Conservation (phyloP, 352 stramenopile species). For the Globisporangium mamillatum region DNA sequence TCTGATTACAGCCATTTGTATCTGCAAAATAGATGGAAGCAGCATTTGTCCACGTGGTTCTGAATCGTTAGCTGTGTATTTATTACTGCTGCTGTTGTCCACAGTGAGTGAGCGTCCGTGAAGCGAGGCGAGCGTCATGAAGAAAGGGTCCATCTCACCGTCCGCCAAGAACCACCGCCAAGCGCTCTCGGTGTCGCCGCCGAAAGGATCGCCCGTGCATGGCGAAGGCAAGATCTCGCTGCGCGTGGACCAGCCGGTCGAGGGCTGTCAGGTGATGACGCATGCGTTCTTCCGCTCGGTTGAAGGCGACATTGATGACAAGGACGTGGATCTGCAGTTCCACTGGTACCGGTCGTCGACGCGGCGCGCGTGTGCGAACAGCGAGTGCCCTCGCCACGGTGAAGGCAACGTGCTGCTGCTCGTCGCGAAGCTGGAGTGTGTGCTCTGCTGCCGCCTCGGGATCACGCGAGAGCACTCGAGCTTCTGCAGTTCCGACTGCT, state of each 20-base stretch:
- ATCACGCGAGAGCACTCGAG: slow-evolving; percentile 66
- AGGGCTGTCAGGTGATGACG: slow-evolving; percentile 66
- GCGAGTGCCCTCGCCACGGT: slow-evolving; percentile 47
- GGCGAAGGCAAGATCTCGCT: slow-evolving; percentile 75
- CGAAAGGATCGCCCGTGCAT: slow-evolving; percentile 51
- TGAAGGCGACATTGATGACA: slow-evolving; percentile 69
- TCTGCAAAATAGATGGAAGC: no score
- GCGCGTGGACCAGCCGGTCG: slow-evolving; percentile 70
- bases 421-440: slow-evolving; percentile 70
- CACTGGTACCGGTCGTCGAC: slow-evolving; percentile 63
- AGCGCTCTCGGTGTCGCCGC: slow-evolving; percentile 31
- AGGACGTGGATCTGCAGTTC: slow-evolving; percentile 67
- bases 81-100: no score
- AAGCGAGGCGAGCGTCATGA: slow-evolving; percentile 21
- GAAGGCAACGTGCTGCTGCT: slow-evolving; percentile 68
- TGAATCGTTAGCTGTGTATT: no score
- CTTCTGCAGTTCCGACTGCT: slow-evolving; percentile 70
- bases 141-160: slow-evolving; percentile 27
- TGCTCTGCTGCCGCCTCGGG: slow-evolving; percentile 59
- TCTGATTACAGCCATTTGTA: no score
- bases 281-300: slow-evolving; percentile 76
- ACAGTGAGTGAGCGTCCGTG: not conserved
- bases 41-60: no score
- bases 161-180: slow-evolving; percentile 22
- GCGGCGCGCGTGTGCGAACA: slow-evolving; percentile 58